Base-by-base conservation (phyloP, 208 protist species). In the Naegleria fowleri region DNA sequence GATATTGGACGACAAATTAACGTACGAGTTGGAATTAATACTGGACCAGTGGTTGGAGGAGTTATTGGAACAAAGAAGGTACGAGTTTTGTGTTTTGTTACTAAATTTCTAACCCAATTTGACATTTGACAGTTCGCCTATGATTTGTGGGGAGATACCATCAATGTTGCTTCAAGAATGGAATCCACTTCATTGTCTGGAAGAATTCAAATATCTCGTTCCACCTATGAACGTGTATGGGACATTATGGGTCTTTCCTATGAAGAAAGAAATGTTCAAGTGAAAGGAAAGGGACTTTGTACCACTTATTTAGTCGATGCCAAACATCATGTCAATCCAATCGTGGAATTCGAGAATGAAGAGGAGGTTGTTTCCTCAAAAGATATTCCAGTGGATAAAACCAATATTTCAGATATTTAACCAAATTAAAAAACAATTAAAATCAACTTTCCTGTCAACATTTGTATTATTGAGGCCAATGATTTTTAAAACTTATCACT, bases 171-270 rank as follows among this genome's bases (percentile, higher is more conserved):
- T n/a, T n/a, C n/a, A n/a, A n/a, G n/a, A n/a, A 76, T 76, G 58
- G 92, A 93, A 76, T 87, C 39, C 1, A 86, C 90, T 29, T 90
- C 90, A 43, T 2, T 93, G 9, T 91, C 92, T 13, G 55, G 48
- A 43, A 75, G 90, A 29, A 40, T 93, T 29, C 91, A 93, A 84
- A 41, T 93, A 13, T 40, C 25, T 22, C 5, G 38, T 55, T 19
- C 38, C 16, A 55, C 84, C 7, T 87, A 36, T 33, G 84, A 87
- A 55, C 9, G 84, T 55, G 36, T 48, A 11, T 13, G 55, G 3
- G 40, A 87, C 7, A 55, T 87, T 29, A n/a, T n/a, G n/a, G 51
- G 51, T 5, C 55, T 87, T 87, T 38, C 48, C 7, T 87, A 55
- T 55, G 84, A 87, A 25, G 84, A 87, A 38, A 43, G 84, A 87